Conservation (phyloP, 2,329 filamentous ascomycete genomes). For the Gnomoniopsis smithogilvyi region DNA sequence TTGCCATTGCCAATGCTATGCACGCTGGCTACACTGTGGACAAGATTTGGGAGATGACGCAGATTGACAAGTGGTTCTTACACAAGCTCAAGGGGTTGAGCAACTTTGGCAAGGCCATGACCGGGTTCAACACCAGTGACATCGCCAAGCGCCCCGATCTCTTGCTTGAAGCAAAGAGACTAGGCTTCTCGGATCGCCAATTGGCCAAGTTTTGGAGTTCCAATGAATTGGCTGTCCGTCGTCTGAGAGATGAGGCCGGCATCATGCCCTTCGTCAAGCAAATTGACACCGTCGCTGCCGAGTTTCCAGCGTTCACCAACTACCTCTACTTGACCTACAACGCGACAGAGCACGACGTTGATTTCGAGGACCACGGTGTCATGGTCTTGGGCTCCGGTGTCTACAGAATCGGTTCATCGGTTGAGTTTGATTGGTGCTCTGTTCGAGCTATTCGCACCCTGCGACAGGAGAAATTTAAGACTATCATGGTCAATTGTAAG, state of each 20-base stretch:
- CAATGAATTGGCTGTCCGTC: slow-evolving; percentile 86
- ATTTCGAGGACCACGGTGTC: slow-evolving; percentile 84
- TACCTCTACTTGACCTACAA: slow-evolving; percentile 98
- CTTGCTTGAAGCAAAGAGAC: slow-evolving; percentile 81
- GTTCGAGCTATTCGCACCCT: slow-evolving; percentile 91
- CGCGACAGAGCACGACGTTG: slow-evolving; percentile 77
- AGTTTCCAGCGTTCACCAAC: slow-evolving; percentile 93
- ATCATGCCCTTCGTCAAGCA: slow-evolving; percentile 93
- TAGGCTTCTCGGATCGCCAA: slow-evolving; percentile 93
- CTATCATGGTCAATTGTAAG: slow-evolving; percentile 79
- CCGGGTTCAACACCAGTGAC: slow-evolving; percentile 61
- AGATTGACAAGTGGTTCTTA: slow-evolving; percentile 99
- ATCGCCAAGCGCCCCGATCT: slow-evolving; percentile 61
- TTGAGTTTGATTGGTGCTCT: slow-evolving; percentile 99
- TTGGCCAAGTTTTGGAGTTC: slow-evolving; percentile 92
- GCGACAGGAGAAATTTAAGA: slow-evolving; percentile 80
- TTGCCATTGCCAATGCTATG: slow-evolving; percentile 98
- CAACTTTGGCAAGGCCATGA: slow-evolving; percentile 81
- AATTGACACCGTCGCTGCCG: slow-evolving; percentile 96
- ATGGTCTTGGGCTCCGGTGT: slow-evolving; percentile 97
- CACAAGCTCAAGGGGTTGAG: slow-evolving; percentile 86
- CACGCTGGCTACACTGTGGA: slow-evolving; percentile 88
- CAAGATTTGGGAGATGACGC: slow-evolving; percentile 97
- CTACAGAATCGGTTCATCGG: slow-evolving; percentile 94
- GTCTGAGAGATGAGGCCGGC: slow-evolving; percentile 77